phyloP scores from a whole-genome alignment of 108 stramenopile genomes.

The Skeletonema menzelii region DNA sequence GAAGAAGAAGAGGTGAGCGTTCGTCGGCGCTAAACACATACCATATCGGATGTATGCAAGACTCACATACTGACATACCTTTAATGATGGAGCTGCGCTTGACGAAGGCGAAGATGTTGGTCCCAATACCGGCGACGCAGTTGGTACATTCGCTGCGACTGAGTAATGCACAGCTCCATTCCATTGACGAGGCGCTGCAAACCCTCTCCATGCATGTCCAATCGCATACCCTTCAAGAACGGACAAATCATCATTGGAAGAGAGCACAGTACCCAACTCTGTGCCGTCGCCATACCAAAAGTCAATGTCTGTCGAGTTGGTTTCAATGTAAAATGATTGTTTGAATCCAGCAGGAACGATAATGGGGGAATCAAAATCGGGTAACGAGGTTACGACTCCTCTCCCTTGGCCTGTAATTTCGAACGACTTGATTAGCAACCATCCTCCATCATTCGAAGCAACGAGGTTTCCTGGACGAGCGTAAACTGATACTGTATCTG shows the following conservation, averaged over 20 bases:
- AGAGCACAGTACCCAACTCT: background rate
- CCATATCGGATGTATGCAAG: background rate
- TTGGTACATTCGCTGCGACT: background rate
- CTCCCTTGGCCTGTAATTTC: conserved; percentile 15
- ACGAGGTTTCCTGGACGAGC: conserved; percentile 11
- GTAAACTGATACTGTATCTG: background rate
- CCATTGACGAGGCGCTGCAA: conserved; percentile 14
- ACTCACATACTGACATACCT: conserved; percentile 32
- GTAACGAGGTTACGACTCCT: conserved; percentile 7
- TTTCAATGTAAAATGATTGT: conserved; percentile 19
- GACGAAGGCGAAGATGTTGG: background rate
- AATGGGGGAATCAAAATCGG: conserved; percentile 1
- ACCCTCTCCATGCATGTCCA: background rate
- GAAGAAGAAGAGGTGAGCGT: background rate
- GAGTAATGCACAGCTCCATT: conserved; percentile 4
- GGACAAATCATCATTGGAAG: conserved; percentile 5
- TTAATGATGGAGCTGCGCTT: conserved; percentile 7
- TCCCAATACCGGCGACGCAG: background rate
- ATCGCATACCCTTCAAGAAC: conserved; percentile 13
- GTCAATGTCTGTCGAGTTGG: background rate
- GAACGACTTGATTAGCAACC: conserved; percentile 6
- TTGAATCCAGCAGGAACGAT: conserved; percentile 1
- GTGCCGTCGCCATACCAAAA: conserved; percentile 12
- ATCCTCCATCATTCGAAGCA: conserved; percentile 8
- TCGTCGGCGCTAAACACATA: background rate